Conservation (phyloP, 78 protist species). For the Dictyostelium brefeldianum region DNA sequence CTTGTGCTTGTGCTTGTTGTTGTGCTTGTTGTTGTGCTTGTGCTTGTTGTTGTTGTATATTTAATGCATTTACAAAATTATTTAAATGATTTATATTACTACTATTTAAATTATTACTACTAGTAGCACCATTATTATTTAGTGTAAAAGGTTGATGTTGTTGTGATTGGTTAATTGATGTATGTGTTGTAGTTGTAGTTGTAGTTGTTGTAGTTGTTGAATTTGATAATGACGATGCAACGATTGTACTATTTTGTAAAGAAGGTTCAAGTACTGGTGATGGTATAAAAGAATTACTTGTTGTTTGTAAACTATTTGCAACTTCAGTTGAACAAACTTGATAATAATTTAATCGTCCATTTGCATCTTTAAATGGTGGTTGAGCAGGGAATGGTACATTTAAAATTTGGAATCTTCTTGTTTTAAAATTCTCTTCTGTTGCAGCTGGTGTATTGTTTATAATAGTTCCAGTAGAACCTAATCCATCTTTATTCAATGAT, state of each 20-base stretch:
- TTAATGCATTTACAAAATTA: not conserved
- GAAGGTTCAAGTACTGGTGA: not conserved
- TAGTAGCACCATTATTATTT: not conserved
- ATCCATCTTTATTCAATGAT: not conserved
- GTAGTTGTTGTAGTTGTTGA: not conserved
- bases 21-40: constrained; percentile 25
- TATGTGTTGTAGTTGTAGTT: constrained; percentile 7
- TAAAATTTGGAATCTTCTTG: constrained; percentile 30
- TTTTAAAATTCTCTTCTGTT: constrained; percentile 29
- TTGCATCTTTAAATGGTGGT: constrained; percentile 36
- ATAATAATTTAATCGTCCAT: constrained; percentile 31
- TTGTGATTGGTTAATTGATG: not conserved
- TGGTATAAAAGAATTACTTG: not conserved
- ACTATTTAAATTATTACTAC: not conserved
- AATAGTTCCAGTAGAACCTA: not conserved
- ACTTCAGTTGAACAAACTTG: not conserved
- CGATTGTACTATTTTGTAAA: not conserved
- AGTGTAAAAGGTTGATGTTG: not conserved
- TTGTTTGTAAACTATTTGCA: not conserved
- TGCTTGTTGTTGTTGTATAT: constrained; percentile 12
- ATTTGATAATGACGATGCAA: no score
- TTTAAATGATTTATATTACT: not conserved
- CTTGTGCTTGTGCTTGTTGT: not conserved
- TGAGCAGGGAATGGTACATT: constrained; percentile 41
- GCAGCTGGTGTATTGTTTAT: constrained; percentile 19